Percentiles rank a stretch among this genome's conserved stretches.
These are phyloP conservation scores for Yamadazyma kitorensis DNA, from an alignment of 805 yeast genomes.

Conservation along the genomic window DNA sequence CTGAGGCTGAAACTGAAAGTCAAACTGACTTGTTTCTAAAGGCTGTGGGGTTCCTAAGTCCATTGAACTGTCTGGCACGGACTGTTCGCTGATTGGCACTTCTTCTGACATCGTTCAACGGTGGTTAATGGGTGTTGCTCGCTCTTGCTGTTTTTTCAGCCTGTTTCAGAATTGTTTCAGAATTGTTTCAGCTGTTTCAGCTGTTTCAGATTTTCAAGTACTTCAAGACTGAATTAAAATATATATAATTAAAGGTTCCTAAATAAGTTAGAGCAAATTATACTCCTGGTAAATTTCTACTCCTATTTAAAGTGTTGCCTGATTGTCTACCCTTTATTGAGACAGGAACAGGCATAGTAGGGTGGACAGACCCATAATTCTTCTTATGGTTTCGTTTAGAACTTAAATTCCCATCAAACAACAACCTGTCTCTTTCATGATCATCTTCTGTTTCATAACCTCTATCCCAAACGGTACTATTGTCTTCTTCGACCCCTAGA, in stretches of 20 bases:
- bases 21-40: too few species aligned
- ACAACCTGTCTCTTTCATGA: constrained; percentile 31
- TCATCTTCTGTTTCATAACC: constrained; percentile 47
- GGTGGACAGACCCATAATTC: constrained; percentile 18
- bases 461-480: constrained; percentile 20
- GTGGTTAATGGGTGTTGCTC: too few species aligned
- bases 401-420: constrained; percentile 22
- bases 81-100: constrained; percentile 20
- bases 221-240: too few species aligned
- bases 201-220: not conserved
- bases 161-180: too few species aligned
- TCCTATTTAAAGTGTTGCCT: constrained; percentile 18
- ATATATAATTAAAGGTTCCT: not conserved
- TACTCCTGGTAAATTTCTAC: constrained; percentile 16
- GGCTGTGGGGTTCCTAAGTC: too few species aligned
- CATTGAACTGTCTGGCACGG: too few species aligned
- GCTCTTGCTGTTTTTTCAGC: too few species aligned
- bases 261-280: not conserved
- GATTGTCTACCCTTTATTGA: constrained; percentile 4
- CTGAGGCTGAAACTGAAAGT: constrained; percentile 1
- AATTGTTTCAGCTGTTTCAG: not conserved
- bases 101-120: constrained; percentile 29
- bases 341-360: constrained; percentile 2
- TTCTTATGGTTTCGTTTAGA: constrained; percentile 13
- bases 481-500: constrained; percentile 25